These are phyloP conservation scores for Rhizopus delemar DNA, from an alignment of 371 early-diverging fungal species.

Conservation along the genomic window DNA sequence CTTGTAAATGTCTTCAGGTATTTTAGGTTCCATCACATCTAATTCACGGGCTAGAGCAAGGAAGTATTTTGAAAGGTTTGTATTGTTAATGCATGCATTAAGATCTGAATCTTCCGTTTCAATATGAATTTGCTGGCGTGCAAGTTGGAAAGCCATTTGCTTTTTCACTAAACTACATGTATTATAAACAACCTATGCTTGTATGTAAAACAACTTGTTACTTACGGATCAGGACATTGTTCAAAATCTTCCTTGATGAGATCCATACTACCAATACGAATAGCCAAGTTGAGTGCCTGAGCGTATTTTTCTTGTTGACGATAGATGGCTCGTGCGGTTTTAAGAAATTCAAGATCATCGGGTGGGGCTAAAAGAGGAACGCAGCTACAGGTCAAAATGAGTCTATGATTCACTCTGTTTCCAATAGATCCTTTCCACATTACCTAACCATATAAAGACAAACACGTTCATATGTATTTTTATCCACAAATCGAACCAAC, in stretches of 20 bases:
- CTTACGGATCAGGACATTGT: constrained; percentile 78
- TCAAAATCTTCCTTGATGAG: constrained; percentile 90
- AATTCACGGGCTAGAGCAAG: constrained; percentile 88
- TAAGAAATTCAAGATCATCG: constrained; percentile 82
- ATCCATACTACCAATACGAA: constrained; percentile 79
- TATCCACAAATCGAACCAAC: constrained; percentile 81
- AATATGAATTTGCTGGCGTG: constrained; percentile 84
- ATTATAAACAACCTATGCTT: neutral
- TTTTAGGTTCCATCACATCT: constrained; percentile 93
- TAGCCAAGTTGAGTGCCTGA: constrained; percentile 83
- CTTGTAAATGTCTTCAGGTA: constrained; percentile 98
- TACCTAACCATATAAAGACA: constrained; percentile 93
- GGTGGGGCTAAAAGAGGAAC: constrained; percentile 90
- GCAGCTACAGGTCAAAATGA: constrained; percentile 63
- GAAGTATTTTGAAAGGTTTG: constrained; percentile 83
- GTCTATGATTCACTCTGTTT: neutral
- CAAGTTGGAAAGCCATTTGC: constrained; percentile 93
- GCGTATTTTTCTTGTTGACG: constrained; percentile 75
- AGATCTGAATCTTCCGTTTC: constrained; percentile 84
- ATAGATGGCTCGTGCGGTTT: constrained; percentile 91
- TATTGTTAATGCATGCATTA: constrained; percentile 85
- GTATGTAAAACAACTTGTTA: constrained; percentile 10
- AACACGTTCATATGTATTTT: constrained; percentile 91
- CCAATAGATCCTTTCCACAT: neutral
- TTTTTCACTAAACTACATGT: constrained; percentile 72